Evolutionary conservation across 2,329 filamentous ascomycete species (phyloP).

Genomic region (Mollisia scopiformis): DNA sequence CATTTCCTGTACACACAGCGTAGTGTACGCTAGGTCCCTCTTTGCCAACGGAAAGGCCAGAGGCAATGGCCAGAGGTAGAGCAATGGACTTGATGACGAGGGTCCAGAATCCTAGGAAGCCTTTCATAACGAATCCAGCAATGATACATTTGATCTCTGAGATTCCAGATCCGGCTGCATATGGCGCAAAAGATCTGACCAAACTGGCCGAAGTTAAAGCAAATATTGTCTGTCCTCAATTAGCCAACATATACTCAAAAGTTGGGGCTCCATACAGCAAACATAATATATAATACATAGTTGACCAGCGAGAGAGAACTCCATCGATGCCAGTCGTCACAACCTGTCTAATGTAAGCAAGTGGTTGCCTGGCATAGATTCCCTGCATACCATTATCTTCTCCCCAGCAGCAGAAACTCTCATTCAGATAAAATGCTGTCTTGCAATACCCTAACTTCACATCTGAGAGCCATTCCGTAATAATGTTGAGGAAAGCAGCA

Average conservation of each 20-base stretch:
- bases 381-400: slow-evolving; percentile 71
- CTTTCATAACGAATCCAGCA: slow-evolving; percentile 98
- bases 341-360: slow-evolving; percentile 57
- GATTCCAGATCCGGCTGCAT: slow-evolving; percentile 94
- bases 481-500: slow-evolving; percentile 89
- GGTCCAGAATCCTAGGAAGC: slow-evolving; percentile 90
- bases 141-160: slow-evolving; percentile 99
- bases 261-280: slow-evolving; percentile 61
- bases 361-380: not conserved
- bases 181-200: slow-evolving; percentile 91
- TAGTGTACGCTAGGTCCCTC: slow-evolving; percentile 99
- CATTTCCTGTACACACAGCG: slow-evolving; percentile 95
- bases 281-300: slow-evolving; percentile 85
- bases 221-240: slow-evolving; percentile 65
- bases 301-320: slow-evolving; percentile 77
- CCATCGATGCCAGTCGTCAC: slow-evolving; percentile 88
- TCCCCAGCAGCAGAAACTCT: slow-evolving; percentile 98
- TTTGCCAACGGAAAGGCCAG: slow-evolving; percentile 92
- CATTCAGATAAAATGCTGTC: slow-evolving; percentile 95
- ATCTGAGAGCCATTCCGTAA: slow-evolving; percentile 96
- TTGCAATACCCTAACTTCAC: slow-evolving; percentile 96
- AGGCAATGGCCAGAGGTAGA: slow-evolving; percentile 89
- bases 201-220: slow-evolving; percentile 81
- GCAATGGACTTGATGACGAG: slow-evolving; percentile 92
- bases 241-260: slow-evolving; percentile 5